Percentiles rank a stretch among this genome's conserved stretches.
These are phyloP conservation scores for Penicillium cataractarum DNA, from an alignment of 495 filamentous ascomycete species.

Conservation along the genomic window DNA sequence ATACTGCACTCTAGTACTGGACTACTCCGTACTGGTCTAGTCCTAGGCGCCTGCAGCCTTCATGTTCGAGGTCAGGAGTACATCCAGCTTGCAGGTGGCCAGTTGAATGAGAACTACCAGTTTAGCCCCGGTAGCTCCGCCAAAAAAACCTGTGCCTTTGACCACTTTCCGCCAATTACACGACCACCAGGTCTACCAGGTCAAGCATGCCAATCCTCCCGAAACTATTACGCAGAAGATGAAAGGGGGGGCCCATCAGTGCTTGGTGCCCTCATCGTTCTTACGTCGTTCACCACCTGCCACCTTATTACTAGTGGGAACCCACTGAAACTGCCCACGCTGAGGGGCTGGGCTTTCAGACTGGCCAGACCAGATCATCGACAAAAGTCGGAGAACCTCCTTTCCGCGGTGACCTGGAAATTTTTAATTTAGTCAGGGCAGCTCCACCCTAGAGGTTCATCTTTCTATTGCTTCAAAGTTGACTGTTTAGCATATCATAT, in stretches of 20 bases:
- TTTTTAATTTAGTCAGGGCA: constrained; percentile 2
- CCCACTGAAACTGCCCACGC: neutral
- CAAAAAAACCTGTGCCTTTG: neutral
- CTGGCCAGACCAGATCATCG: constrained; percentile 5
- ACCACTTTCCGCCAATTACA: constrained; percentile 2
- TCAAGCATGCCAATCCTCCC: neutral
- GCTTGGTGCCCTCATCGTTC: neutral
- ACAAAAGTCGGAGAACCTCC: constrained; percentile 1
- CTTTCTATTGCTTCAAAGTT: neutral
- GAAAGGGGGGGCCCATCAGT: constrained; percentile 1
- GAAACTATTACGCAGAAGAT: neutral
- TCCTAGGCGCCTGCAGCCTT: neutral
- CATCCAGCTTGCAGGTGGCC: too few species aligned
- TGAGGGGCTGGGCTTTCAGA: neutral
- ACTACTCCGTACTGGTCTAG: neutral
- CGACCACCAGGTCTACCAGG: neutral
- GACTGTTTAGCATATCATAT: constrained; percentile 1
- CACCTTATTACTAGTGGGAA: too few species aligned
- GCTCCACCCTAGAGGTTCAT: constrained; percentile 3
- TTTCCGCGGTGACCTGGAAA: constrained; percentile 6
- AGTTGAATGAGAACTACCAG: neutral
- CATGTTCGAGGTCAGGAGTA: constrained; percentile 1
- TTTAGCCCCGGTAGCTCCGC: neutral
- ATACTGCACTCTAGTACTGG: too few species aligned
- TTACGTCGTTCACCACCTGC: neutral